Conservation (phyloP, 257 asterid species). For the Hygrophila difformis region DNA sequence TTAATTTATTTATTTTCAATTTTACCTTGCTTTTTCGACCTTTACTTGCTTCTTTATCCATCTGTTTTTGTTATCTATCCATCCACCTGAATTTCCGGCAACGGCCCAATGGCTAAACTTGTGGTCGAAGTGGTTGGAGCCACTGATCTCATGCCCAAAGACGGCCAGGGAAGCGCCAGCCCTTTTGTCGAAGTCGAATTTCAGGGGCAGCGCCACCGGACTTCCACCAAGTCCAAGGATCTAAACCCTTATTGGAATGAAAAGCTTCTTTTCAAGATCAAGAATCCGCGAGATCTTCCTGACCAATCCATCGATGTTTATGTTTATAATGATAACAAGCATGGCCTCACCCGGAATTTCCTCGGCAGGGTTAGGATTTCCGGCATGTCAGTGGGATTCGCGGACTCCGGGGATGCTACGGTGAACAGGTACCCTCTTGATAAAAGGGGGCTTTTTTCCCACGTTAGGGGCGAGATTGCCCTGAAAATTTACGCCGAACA, state of each 20-base stretch:
- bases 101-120: slow-evolving; percentile 2
- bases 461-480: neutral
- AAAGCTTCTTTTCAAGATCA: slow-evolving; percentile 28
- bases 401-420: neutral
- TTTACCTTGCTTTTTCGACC: no score
- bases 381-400: neutral
- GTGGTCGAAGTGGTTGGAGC: slow-evolving; percentile 38
- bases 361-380: neutral
- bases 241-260: slow-evolving; percentile 39
- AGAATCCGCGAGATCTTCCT: slow-evolving; percentile 24
- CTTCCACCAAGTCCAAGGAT: slow-evolving; percentile 35
- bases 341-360: neutral
- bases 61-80: no score
- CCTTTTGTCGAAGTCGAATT: slow-evolving; percentile 37
- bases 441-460: neutral
- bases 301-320: slow-evolving; percentile 27
- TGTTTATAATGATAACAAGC: slow-evolving; percentile 16
- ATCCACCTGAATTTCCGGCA: no score
- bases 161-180: slow-evolving; percentile 32
- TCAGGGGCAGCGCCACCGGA: slow-evolving; percentile 33
- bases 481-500: neutral
- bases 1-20: no score
- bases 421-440: neutral
- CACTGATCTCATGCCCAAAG: slow-evolving; percentile 34
- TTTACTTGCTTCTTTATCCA: no score